Evolutionary conservation across 2,329 filamentous ascomycete genomes (phyloP).

Genomic region (Hypomyces rosellus): DNA sequence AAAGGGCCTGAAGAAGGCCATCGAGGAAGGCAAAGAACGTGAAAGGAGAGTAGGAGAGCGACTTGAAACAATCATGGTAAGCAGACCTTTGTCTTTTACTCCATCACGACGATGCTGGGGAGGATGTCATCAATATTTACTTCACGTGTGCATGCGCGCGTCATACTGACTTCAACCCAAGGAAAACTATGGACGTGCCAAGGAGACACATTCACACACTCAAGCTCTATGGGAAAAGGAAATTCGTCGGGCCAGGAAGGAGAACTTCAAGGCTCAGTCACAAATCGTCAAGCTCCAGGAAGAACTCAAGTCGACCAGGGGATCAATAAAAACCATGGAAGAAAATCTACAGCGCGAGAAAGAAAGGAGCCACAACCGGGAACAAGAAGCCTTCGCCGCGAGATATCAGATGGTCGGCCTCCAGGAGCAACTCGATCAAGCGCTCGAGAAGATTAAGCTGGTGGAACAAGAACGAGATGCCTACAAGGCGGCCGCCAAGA

Average conservation of each 20-base stretch:
- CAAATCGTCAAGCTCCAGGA: conserved; percentile 65
- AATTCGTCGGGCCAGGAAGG: conserved; percentile 61
- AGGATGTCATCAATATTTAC: background rate
- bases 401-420: conserved; percentile 59
- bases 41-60: conserved; percentile 62
- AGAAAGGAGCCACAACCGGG: conserved; percentile 52
- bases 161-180: conserved; percentile 23
- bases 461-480: conserved; percentile 70
- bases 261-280: conserved; percentile 70
- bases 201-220: conserved; percentile 62
- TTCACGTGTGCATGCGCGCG: background rate
- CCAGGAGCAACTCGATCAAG: conserved; percentile 60
- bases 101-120: background rate
- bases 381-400: conserved; percentile 64
- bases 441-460: conserved; percentile 56
- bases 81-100: conserved; percentile 19
- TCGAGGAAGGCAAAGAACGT: conserved; percentile 59
- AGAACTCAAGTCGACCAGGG: conserved; percentile 59
- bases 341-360: conserved; percentile 58
- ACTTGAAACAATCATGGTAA: conserved; percentile 63
- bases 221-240: conserved; percentile 69
- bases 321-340: conserved; percentile 48
- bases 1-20: conserved; percentile 46
- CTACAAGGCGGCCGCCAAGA: conserved; percentile 63
- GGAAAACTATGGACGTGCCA: conserved; percentile 65